phyloP scores from a whole-genome alignment of 768 basidiomycete genomes.

The Fomitopsis pulvina region DNA sequence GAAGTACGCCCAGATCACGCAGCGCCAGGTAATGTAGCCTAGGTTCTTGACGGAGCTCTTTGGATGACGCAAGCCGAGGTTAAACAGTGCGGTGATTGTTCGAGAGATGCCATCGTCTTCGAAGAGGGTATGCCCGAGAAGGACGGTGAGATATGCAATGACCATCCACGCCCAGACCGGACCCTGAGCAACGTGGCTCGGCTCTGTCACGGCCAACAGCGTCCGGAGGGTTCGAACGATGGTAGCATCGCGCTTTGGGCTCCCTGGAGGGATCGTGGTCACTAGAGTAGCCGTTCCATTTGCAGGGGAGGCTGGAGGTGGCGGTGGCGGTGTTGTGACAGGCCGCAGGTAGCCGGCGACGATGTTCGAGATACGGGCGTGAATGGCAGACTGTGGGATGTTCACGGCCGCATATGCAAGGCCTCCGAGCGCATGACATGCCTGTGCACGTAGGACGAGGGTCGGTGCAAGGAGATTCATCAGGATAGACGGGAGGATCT shows the following conservation, averaged over 20 bases:
- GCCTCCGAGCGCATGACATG: slow-evolving; percentile 71
- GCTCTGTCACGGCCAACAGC: slow-evolving; percentile 49
- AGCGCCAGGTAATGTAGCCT: slow-evolving; percentile 59
- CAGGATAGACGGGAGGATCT: slow-evolving; percentile 56
- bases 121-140: slow-evolving; percentile 53
- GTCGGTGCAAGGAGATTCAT: slow-evolving; percentile 58
- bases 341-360: slow-evolving; percentile 45
- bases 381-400: slow-evolving; percentile 40
- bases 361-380: slow-evolving; percentile 45
- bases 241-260: slow-evolving; percentile 33
- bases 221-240: slow-evolving; percentile 65
- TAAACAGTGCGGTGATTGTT: slow-evolving; percentile 42
- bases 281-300: slow-evolving; percentile 23
- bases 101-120: slow-evolving; percentile 38
- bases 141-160: slow-evolving; percentile 54
- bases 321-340: slow-evolving; percentile 9
- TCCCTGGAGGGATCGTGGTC: slow-evolving; percentile 29
- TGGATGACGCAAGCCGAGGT: slow-evolving; percentile 51
- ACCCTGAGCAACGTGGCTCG: slow-evolving; percentile 59
- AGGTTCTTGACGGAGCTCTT: slow-evolving; percentile 60
- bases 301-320: not conserved
- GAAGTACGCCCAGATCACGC: slow-evolving; percentile 59
- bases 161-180: slow-evolving; percentile 75
- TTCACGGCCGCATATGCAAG: slow-evolving; percentile 48
- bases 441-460: slow-evolving; percentile 58